Evolutionary conservation across 352 stramenopile species (phyloP).

Genomic region (Globisporangium solare): DNA sequence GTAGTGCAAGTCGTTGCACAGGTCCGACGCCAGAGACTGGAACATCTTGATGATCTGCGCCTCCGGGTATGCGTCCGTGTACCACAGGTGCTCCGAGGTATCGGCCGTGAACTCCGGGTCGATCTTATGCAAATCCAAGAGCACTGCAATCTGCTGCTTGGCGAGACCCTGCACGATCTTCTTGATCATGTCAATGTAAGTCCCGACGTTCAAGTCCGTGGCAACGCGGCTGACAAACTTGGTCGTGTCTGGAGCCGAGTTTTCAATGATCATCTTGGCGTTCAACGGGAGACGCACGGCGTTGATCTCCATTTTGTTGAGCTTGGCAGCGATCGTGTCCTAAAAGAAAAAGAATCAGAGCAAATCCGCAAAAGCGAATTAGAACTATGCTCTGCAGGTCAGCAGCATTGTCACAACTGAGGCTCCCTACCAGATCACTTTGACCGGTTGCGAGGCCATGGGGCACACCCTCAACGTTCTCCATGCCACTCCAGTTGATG

Average conservation of each 20-base stretch:
- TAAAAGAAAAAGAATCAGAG: slow-evolving; percentile 9
- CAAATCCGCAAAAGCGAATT: not conserved
- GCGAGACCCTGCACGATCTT: slow-evolving; percentile 76
- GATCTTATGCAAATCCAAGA: slow-evolving; percentile 85
- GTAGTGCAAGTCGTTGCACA: slow-evolving; percentile 77
- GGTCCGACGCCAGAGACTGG: slow-evolving; percentile 53
- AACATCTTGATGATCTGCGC: slow-evolving; percentile 61
- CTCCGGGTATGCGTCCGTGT: slow-evolving; percentile 50
- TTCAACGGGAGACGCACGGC: slow-evolving; percentile 75
- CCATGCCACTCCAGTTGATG: slow-evolving; percentile 88
- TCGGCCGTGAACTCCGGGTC: slow-evolving; percentile 65
- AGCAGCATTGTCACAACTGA: not conserved
- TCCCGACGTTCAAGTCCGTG: slow-evolving; percentile 59
- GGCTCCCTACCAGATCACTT: slow-evolving; percentile 35
- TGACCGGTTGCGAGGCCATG: slow-evolving; percentile 68
- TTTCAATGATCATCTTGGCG: slow-evolving; percentile 78
- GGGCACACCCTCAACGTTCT: slow-evolving; percentile 72
- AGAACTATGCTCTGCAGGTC: not conserved
- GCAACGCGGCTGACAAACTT: slow-evolving; percentile 60
- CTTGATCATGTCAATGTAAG: slow-evolving; percentile 85
- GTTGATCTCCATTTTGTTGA: slow-evolving; percentile 69
- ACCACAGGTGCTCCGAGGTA: slow-evolving; percentile 76
- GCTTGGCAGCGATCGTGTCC: slow-evolving; percentile 52
- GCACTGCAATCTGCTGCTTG: slow-evolving; percentile 74
- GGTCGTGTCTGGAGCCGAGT: slow-evolving; percentile 52